These are phyloP conservation scores for Boechera divaricarpa DNA, from an alignment of 345 rosid species.

Conservation along the genomic window DNA sequence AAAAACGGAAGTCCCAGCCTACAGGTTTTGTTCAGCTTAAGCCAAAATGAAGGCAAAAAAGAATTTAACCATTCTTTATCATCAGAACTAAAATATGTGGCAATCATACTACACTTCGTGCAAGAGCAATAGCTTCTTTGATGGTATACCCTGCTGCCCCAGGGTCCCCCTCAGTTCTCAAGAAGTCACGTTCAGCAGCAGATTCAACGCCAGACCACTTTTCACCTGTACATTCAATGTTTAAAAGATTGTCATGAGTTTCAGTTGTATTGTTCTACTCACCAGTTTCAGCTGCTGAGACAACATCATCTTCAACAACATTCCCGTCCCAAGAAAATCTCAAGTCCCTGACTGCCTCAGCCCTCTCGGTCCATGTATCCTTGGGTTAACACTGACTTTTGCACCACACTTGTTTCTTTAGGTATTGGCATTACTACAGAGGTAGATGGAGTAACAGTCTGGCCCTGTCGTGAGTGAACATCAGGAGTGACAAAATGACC, in stretches of 20 bases:
- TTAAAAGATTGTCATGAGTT: conserved; percentile 21
- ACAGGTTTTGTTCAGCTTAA: conserved; percentile 23
- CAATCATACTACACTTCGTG: conserved; percentile 80
- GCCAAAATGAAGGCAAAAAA: conserved; percentile 9
- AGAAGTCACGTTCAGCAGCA: conserved; percentile 74
- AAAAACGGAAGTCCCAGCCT: neutral
- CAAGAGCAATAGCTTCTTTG: conserved; percentile 79
- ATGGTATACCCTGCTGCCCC: conserved; percentile 86
- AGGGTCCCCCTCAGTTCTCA: conserved; percentile 93
- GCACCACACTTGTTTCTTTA: conserved; percentile 38
- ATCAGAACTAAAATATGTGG: conserved; percentile 25
- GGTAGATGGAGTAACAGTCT: conserved; percentile 35
- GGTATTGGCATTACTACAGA: conserved; percentile 43
- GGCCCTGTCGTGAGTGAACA: conserved; percentile 40
- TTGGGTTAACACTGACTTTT: conserved; percentile 41
- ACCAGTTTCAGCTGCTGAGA: conserved; percentile 51
- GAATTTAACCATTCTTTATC: conserved; percentile 9
- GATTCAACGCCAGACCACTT: conserved; percentile 44
- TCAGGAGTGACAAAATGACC: conserved; percentile 43
- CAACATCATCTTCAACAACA: conserved; percentile 18
- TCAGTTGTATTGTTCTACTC: conserved; percentile 40
- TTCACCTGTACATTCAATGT: conserved; percentile 52
- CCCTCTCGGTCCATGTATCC: conserved; percentile 81
- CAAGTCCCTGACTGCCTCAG: conserved; percentile 71
- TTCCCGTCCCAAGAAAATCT: conserved; percentile 82